Evolutionary conservation across 805 yeast genomes (phyloP).

Genomic region (Tetrapisispora pingtungensis): DNA sequence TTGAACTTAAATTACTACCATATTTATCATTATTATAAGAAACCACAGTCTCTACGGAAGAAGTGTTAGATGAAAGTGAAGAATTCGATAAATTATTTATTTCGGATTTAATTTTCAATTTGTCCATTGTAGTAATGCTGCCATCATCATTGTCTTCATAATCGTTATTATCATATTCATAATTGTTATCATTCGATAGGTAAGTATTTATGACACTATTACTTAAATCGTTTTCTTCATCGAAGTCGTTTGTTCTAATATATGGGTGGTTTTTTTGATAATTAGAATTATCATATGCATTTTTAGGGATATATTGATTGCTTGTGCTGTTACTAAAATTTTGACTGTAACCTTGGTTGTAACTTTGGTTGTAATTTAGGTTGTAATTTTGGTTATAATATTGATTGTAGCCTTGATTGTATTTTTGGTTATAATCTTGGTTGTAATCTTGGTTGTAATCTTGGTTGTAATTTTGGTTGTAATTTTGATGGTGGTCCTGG

Average conservation of each 20-base stretch:
- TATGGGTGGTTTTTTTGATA: slow-evolving; percentile 8
- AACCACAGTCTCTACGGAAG: slow-evolving; percentile 1
- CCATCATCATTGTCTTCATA: neutral
- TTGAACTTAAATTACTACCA: neutral
- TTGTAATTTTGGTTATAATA: neutral
- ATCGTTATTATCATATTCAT: neutral
- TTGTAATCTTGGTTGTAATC: too few relatives aligned
- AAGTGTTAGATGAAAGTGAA: neutral
- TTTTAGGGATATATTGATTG: neutral
- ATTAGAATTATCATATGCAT: neutral
- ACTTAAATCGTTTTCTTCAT: slow-evolving; percentile 5
- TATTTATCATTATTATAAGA: neutral
- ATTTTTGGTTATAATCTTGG: too few relatives aligned
- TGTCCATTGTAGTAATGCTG: neutral
- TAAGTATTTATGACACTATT: slow-evolving; percentile 4
- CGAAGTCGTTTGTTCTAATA: slow-evolving; percentile 17
- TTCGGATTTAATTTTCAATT: neutral
- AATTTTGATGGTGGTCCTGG: too few relatives aligned
- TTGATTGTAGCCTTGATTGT: neutral
- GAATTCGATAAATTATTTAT: neutral
- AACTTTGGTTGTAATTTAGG: neutral
- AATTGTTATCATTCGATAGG: neutral
- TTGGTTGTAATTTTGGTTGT: too few relatives aligned
- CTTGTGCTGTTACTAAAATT: neutral
- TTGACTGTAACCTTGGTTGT: neutral